Evolutionary conservation across 805 yeast species (phyloP).

Genomic region (Candida ulmi): DNA sequence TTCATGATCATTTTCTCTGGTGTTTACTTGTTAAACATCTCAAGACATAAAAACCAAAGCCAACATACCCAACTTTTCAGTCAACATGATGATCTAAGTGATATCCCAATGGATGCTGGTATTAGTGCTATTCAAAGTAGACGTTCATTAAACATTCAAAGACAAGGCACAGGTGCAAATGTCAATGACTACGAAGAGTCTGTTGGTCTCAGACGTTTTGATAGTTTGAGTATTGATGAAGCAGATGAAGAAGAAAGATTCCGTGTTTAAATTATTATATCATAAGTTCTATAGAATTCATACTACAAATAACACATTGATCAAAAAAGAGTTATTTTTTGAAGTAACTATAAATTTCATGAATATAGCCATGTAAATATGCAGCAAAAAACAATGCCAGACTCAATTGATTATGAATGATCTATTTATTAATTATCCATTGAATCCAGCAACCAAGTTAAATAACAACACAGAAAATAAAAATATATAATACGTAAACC

Average conservation of each 20-base stretch:
- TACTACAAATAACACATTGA: no score
- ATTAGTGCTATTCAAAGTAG: slow-evolving; percentile 74
- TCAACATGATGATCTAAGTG: slow-evolving; percentile 50
- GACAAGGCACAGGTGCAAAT: slow-evolving; percentile 28
- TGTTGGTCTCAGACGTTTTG: slow-evolving; percentile 53
- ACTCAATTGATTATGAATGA: no score
- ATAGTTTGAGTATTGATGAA: slow-evolving; percentile 45
- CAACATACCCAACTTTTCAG: slow-evolving; percentile 32
- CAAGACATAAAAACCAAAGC: slow-evolving; percentile 57
- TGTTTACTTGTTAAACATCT: slow-evolving; percentile 73
- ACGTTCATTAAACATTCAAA: slow-evolving; percentile 63
- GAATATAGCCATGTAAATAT: no score
- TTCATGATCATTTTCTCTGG: slow-evolving; percentile 85
- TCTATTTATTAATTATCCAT: no score
- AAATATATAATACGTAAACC: neutral
- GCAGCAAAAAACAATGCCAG: no score
- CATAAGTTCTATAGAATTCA: no score
- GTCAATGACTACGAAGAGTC: slow-evolving; percentile 40
- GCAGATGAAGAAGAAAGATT: slow-evolving; percentile 32
- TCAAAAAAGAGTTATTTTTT: neutral
- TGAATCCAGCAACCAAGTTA: no score
- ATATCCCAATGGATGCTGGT: slow-evolving; percentile 79
- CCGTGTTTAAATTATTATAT: slow-evolving; percentile 13
- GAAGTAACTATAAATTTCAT: no score
- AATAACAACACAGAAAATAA: slow-evolving; percentile 3